These are phyloP conservation scores for Coniochaeta hoffmannii DNA, from an alignment of 2,329 filamentous ascomycete genomes.

Conservation along the genomic window DNA sequence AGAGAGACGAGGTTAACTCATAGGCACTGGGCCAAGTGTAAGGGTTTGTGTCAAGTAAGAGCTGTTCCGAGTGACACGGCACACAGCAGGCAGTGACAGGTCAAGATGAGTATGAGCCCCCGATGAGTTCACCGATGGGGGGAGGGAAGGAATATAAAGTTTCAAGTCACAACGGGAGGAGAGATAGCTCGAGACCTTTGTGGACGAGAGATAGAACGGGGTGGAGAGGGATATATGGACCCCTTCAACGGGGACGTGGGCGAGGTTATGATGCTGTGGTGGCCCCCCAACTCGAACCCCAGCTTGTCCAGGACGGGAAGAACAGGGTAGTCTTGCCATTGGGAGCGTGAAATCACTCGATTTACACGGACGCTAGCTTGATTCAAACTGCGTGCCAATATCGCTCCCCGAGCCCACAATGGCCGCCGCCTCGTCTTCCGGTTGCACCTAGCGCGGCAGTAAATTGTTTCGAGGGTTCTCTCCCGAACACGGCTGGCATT, in stretches of 20 bases:
- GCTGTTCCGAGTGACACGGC: not conserved
- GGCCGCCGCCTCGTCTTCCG: not conserved
- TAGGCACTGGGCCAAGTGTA: not conserved
- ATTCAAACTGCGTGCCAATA: not conserved
- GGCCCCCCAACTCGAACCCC: not conserved
- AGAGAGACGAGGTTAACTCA: not conserved
- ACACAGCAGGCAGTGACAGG: not conserved
- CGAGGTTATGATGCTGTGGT: not conserved
- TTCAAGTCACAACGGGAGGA: not conserved
- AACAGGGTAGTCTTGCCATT: conserved; percentile 1
- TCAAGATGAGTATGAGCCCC: not conserved
- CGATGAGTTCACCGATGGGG: not conserved
- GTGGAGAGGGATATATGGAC: conserved; percentile 1
- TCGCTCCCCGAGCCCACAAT: not conserved
- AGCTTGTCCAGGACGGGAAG: not conserved
- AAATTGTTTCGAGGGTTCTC: no score
- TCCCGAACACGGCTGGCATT: not conserved
- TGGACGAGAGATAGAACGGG: not conserved
- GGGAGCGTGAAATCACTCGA: not conserved
- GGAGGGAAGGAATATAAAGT: not conserved
- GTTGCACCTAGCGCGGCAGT: not conserved
- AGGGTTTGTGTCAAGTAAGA: not conserved
- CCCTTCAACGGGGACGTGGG: not conserved
- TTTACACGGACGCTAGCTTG: not conserved
- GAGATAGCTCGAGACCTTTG: not conserved